phyloP scores from a whole-genome alignment of 1,284 basidiomycete genomes.

The Sanguinoderma infundibulare region DNA sequence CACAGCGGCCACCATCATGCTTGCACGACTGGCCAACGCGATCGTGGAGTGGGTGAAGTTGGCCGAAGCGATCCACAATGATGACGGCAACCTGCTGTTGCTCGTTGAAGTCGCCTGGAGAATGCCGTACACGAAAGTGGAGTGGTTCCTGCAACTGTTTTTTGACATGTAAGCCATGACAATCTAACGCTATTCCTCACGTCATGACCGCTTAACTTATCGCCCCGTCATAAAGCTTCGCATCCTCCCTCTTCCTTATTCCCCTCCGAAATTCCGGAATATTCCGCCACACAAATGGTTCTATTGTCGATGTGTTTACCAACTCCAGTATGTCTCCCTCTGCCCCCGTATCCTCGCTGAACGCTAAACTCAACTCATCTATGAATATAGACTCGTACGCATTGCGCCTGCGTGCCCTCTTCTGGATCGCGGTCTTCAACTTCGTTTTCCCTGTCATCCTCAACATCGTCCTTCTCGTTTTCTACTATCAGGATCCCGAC shows the following conservation, averaged over 20 bases:
- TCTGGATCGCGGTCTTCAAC: constrained; percentile 36
- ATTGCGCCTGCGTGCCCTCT: constrained; percentile 19
- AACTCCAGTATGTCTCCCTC: too few relatives aligned
- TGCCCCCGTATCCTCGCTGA: not conserved
- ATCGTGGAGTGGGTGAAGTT: not conserved
- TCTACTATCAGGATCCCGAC: constrained; percentile 11
- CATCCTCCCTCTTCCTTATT: not conserved
- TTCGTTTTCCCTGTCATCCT: constrained; percentile 36
- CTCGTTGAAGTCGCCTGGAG: not conserved
- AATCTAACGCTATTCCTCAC: not conserved
- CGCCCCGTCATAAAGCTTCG: not conserved
- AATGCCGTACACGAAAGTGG: constrained; percentile 20
- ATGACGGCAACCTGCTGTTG: too few relatives aligned
- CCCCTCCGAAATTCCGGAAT: not conserved
- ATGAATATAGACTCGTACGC: not conserved
- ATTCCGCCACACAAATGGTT: too few relatives aligned
- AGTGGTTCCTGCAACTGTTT: constrained; percentile 33
- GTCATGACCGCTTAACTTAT: too few relatives aligned
- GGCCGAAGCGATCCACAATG: too few relatives aligned
- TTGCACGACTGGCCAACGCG: not conserved
- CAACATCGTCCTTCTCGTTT: constrained; percentile 28
- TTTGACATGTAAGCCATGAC: constrained; percentile 30
- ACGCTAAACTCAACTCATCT: not conserved
- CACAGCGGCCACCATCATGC: not conserved
- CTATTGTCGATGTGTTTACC: too few relatives aligned